phyloP scores from a whole-genome alignment of 495 filamentous ascomycete species.

The Penicillium herquei region DNA sequence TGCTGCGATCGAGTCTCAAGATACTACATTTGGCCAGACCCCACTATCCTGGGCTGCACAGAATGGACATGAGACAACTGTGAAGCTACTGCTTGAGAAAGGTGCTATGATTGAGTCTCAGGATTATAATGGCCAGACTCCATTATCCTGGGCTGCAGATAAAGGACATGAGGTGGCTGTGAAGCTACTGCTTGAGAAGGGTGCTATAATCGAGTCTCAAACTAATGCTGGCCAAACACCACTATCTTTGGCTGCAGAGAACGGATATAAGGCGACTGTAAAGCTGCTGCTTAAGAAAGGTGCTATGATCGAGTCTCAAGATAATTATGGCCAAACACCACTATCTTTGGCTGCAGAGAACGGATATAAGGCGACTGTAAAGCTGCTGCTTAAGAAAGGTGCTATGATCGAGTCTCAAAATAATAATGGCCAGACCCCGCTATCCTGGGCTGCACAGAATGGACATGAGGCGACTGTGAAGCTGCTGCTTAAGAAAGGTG shows the following conservation, averaged over 20 bases:
- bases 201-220: background rate
- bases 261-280: background rate
- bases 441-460: background rate
- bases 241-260: background rate
- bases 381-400: too few relatives aligned
- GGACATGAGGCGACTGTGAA: background rate
- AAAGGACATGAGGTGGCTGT: slow-evolving; percentile 23
- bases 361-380: too few relatives aligned
- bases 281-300: background rate
- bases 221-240: background rate
- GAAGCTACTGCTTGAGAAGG: slow-evolving; percentile 8
- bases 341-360: background rate
- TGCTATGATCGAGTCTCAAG: too few relatives aligned
- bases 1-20: slow-evolving; percentile 8
- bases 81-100: slow-evolving; percentile 4
- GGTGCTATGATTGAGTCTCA: slow-evolving; percentile 12
- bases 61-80: background rate
- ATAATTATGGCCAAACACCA: background rate
- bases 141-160: slow-evolving; percentile 24
- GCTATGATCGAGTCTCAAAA: slow-evolving; percentile 5
- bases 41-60: background rate
- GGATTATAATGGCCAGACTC: slow-evolving; percentile 11
- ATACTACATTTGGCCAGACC: background rate
- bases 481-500: too few relatives aligned
- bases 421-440: background rate